These are phyloP conservation scores for Xerocomellus chrysenteron DNA, from an alignment of 768 basidiomycete genomes.

Conservation along the genomic window DNA sequence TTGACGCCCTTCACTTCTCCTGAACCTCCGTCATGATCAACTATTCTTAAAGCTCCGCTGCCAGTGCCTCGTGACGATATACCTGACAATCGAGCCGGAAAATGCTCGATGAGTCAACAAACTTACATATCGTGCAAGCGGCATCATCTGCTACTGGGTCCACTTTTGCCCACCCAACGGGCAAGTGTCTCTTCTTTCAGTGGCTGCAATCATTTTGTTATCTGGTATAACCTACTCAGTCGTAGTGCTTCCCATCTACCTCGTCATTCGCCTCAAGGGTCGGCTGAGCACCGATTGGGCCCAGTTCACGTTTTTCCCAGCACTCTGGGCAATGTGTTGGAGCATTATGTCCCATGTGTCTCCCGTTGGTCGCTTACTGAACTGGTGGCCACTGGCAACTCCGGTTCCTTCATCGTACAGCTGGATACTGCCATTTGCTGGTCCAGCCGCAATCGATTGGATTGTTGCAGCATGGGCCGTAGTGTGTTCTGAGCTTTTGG, in stretches of 20 bases:
- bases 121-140: background rate
- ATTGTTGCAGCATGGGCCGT: constrained; percentile 74
- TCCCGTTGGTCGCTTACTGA: constrained; percentile 68
- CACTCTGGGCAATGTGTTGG: constrained; percentile 69
- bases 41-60: no score
- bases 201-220: constrained; percentile 44
- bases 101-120: background rate
- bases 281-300: constrained; percentile 36
- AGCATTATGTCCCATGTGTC: constrained; percentile 49
- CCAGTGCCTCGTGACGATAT: no score
- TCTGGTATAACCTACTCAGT: constrained; percentile 46
- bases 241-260: constrained; percentile 39
- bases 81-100: background rate
- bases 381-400: constrained; percentile 50
- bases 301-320: constrained; percentile 61
- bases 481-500: constrained; percentile 53
- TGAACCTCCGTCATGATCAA: no score
- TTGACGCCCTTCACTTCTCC: no score
- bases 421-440: constrained; percentile 62
- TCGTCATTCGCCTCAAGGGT: constrained; percentile 38
- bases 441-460: constrained; percentile 69
- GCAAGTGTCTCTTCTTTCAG: constrained; percentile 26
- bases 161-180: background rate
- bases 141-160: background rate
- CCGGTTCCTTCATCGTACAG: constrained; percentile 55